Evolutionary conservation across 2,329 filamentous ascomycete species (phyloP).

Genomic region (Arthroderma uncinatum): DNA sequence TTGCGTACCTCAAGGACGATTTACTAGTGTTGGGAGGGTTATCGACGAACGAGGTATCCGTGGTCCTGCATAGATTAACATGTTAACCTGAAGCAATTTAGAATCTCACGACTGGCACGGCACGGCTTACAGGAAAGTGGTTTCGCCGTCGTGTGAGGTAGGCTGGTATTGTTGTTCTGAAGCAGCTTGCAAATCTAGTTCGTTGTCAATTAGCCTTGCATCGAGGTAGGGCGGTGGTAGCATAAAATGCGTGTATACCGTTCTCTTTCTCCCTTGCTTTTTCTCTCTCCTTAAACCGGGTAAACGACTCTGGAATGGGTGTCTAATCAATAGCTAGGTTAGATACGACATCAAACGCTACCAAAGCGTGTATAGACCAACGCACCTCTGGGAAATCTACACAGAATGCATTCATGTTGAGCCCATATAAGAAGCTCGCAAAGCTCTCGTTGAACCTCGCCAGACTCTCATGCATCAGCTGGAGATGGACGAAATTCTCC

Average conservation of each 20-base stretch:
- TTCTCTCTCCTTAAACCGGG: conserved; percentile 46
- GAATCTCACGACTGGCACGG: no score
- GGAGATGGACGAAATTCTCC: conserved; percentile 93
- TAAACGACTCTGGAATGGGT: conserved; percentile 73
- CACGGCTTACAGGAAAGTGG: conserved; percentile 64
- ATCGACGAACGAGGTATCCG: conserved; percentile 82
- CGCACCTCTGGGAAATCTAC: conserved; percentile 88
- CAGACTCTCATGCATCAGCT: conserved; percentile 91
- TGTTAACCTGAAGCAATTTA: conserved; percentile 73
- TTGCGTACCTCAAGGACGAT: conserved; percentile 26
- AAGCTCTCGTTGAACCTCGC: conserved; percentile 93
- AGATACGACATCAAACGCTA: neutral
- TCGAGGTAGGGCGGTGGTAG: neutral
- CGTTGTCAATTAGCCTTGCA: neutral
- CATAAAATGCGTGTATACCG: neutral
- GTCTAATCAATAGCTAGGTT: conserved; percentile 43
- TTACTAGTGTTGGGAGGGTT: conserved; percentile 55
- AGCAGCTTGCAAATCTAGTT: neutral
- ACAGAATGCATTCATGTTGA: conserved; percentile 99
- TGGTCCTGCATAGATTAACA: conserved; percentile 72
- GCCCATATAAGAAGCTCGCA: conserved; percentile 82
- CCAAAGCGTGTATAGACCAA: neutral
- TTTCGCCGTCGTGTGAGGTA: conserved; percentile 49
- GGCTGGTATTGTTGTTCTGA: neutral
- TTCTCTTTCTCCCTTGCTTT: conserved; percentile 26